Percentiles rank a stretch among this genome's conserved stretches.
These are phyloP conservation scores for Zygotorulaspora chibaensis DNA, from an alignment of 805 yeast species.

Conservation along the genomic window DNA sequence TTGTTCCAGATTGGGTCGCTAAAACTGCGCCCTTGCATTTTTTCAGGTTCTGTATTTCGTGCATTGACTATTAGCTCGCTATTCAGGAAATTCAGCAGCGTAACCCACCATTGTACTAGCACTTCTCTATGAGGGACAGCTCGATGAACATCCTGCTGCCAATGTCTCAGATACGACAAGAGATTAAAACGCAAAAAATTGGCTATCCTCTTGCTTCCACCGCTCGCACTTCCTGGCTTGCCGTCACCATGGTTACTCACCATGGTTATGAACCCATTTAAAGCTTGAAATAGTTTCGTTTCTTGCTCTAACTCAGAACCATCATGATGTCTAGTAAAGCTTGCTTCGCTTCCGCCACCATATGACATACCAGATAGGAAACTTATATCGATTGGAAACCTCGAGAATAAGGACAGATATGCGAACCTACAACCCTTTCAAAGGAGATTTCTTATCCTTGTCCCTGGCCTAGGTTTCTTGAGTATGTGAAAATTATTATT, in stretches of 20 bases:
- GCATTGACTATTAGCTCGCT: slow-evolving; percentile 14
- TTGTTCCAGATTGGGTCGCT: slow-evolving; percentile 15
- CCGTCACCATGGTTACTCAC: slow-evolving; percentile 12
- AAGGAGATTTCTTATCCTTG: no score
- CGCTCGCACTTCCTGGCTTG: background rate
- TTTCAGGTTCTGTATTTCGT: background rate
- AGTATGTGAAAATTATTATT: no score
- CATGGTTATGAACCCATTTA: slow-evolving; percentile 21
- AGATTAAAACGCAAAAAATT: slow-evolving; percentile 17
- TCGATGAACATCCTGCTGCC: slow-evolving; percentile 8
- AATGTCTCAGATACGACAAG: slow-evolving; percentile 16
- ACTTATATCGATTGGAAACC: no score
- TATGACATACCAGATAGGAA: background rate
- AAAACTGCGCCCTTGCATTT: background rate
- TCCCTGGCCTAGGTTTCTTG: no score
- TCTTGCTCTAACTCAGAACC: slow-evolving; percentile 10
- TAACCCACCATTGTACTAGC: slow-evolving; percentile 34
- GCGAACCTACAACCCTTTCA: no score
- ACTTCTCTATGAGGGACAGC: slow-evolving; percentile 16
- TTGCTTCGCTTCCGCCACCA: background rate
- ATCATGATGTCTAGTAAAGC: background rate
- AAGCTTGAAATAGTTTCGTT: slow-evolving; percentile 20
- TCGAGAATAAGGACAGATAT: no score
- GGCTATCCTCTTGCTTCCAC: slow-evolving; percentile 8
- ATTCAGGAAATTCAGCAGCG: slow-evolving; percentile 25